Evolutionary conservation across 2,329 filamentous ascomycete genomes (phyloP).

Genomic region (Botryotinia convoluta): DNA sequence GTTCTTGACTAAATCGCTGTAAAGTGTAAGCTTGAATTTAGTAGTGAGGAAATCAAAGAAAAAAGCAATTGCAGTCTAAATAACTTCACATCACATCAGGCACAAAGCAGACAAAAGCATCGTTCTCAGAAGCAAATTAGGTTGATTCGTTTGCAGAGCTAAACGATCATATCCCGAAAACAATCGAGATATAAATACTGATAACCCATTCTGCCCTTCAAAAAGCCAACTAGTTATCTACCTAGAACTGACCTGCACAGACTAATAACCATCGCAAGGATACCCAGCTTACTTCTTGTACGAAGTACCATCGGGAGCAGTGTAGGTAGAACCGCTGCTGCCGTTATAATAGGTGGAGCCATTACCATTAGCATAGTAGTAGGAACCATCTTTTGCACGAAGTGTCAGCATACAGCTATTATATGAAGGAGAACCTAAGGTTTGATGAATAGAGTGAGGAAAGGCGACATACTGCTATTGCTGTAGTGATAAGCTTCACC

Average conservation of each 20-base stretch:
- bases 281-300: constrained; percentile 29
- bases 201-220: neutral
- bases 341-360: constrained; percentile 67
- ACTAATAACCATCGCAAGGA: neutral
- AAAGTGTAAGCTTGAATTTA: neutral
- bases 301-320: constrained; percentile 48
- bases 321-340: constrained; percentile 57
- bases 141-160: no score
- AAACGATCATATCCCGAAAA: neutral
- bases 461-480: constrained; percentile 48
- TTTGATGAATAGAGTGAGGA: neutral
- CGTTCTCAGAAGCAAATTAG: neutral
- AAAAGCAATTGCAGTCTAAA: neutral
- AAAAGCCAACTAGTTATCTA: neutral
- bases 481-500: constrained; percentile 63
- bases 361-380: constrained; percentile 71
- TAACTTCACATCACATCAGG: neutral
- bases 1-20: no score
- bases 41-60: neutral
- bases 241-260: rapidly evolving
- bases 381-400: constrained; percentile 52
- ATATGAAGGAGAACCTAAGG: neutral
- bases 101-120: neutral
- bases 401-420: neutral
- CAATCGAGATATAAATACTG: neutral